Conservation (phyloP, 352 stramenopile genomes). For the Pythium dissimile region DNA sequence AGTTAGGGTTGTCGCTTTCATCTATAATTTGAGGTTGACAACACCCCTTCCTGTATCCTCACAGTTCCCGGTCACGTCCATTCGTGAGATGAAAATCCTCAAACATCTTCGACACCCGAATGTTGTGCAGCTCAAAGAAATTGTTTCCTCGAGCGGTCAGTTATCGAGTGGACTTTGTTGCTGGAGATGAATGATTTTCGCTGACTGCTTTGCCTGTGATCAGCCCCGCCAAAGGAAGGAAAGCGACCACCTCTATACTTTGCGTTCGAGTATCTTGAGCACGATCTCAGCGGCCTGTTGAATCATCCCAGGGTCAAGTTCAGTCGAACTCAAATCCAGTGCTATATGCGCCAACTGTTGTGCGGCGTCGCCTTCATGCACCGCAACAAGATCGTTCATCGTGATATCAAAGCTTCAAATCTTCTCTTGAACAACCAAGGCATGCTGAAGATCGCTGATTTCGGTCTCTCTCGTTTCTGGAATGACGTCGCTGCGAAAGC, state of each 20-base stretch:
- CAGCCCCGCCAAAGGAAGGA: conserved; percentile 68
- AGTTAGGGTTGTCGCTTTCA: background rate
- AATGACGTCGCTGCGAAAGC: conserved; percentile 84
- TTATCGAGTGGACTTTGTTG: background rate
- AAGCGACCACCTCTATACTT: conserved; percentile 85
- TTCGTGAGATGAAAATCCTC: conserved; percentile 98
- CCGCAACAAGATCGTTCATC: conserved; percentile 85
- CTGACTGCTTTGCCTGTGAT: background rate
- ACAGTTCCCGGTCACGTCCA: conserved; percentile 94
- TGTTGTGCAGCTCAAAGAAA: conserved; percentile 94
- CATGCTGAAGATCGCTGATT: conserved; percentile 83
- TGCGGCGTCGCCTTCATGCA: conserved; percentile 86
- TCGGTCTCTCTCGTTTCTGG: conserved; percentile 81
- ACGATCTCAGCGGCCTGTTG: conserved; percentile 79
- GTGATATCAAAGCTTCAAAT: conserved; percentile 87
- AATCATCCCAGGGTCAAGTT: conserved; percentile 83
- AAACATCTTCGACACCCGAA: conserved; percentile 94
- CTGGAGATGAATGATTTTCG: conserved; percentile 1
- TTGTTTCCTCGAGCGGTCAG: conserved; percentile 85
- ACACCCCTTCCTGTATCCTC: no score
- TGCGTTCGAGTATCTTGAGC: conserved; percentile 86
- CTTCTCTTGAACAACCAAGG: conserved; percentile 81
- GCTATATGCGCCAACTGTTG: conserved; percentile 84
- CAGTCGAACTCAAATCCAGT: conserved; percentile 82
- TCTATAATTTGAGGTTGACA: no score